These are phyloP conservation scores for Phytophthora tentaculata DNA, from an alignment of 352 stramenopile genomes.

Conservation along the genomic window DNA sequence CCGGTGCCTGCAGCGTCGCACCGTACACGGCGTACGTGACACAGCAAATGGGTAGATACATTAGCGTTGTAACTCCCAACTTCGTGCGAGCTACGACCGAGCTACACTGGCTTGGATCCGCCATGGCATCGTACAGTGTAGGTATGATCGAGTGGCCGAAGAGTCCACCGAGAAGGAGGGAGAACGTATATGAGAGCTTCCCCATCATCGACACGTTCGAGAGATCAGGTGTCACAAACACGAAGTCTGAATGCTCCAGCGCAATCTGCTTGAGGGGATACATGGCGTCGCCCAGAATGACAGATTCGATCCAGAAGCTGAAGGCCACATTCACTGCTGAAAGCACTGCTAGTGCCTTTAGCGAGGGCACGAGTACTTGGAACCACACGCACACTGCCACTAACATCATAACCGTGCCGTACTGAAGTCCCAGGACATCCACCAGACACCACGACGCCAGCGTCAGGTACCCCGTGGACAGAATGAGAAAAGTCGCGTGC, in stretches of 20 bases:
- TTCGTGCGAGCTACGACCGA: conserved; percentile 59
- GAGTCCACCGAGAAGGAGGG: conserved; percentile 65
- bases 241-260: conserved; percentile 61
- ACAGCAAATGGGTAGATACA: conserved; percentile 81
- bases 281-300: conserved; percentile 86
- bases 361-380: conserved; percentile 72
- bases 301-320: conserved; percentile 78
- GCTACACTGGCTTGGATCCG: conserved; percentile 58
- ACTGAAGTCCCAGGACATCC: conserved; percentile 63
- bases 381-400: conserved; percentile 62
- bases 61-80: conserved; percentile 47
- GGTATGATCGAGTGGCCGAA: conserved; percentile 77
- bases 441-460: conserved; percentile 64
- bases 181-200: conserved; percentile 80
- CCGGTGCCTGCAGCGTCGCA: conserved; percentile 69
- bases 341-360: conserved; percentile 60
- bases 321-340: conserved; percentile 82
- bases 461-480: conserved; percentile 63
- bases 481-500: conserved; percentile 66
- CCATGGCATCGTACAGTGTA: conserved; percentile 82
- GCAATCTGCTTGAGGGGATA: conserved; percentile 83
- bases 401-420: conserved; percentile 61
- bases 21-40: conserved; percentile 83
- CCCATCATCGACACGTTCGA: conserved; percentile 52
- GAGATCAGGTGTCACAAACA: conserved; percentile 73